A percentile compares a stretch with the other conserved stretches of the same genome.
Conservation (phyloP, 2,329 filamentous ascomycete genomes). For the Paraphoma chrysanthemicola region DNA sequence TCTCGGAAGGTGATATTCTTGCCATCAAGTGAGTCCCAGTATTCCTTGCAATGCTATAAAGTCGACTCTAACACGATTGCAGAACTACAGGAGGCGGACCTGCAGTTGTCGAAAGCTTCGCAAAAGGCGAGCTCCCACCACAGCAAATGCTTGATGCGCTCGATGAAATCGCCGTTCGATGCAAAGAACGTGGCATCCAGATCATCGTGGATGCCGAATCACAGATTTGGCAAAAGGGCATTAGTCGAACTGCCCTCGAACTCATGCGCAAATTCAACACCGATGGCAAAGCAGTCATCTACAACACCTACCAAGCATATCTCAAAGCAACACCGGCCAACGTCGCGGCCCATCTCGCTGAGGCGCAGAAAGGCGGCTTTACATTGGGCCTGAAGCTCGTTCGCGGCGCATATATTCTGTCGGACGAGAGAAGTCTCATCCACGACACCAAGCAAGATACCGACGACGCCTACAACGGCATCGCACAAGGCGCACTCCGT, state of each 20-base stretch:
- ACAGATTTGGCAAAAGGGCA: conserved; percentile 53
- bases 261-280: conserved; percentile 61
- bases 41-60: background rate
- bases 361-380: conserved; percentile 57
- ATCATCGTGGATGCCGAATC: conserved; percentile 58
- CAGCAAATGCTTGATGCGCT: conserved; percentile 54
- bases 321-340: conserved; percentile 56
- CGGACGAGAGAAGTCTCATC: conserved; percentile 59
- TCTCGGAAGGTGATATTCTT: conserved; percentile 39
- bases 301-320: conserved; percentile 68
- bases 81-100: conserved; percentile 55
- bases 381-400: conserved; percentile 65
- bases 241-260: conserved; percentile 63
- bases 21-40: conserved; percentile 34
- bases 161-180: conserved; percentile 49
- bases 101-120: conserved; percentile 49
- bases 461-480: conserved; percentile 70
- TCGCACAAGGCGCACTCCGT: conserved; percentile 63
- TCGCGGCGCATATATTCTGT: conserved; percentile 63
- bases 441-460: conserved; percentile 63
- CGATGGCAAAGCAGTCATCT: conserved; percentile 64
- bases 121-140: conserved; percentile 44
- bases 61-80: conserved; percentile 12
- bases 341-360: conserved; percentile 54
- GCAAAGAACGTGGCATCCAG: conserved; percentile 50